A percentile compares a stretch with the other conserved stretches of the same genome.
These are phyloP conservation scores for Alternaria postmessia DNA, from an alignment of 2,329 filamentous ascomycete species.

Conservation along the genomic window DNA sequence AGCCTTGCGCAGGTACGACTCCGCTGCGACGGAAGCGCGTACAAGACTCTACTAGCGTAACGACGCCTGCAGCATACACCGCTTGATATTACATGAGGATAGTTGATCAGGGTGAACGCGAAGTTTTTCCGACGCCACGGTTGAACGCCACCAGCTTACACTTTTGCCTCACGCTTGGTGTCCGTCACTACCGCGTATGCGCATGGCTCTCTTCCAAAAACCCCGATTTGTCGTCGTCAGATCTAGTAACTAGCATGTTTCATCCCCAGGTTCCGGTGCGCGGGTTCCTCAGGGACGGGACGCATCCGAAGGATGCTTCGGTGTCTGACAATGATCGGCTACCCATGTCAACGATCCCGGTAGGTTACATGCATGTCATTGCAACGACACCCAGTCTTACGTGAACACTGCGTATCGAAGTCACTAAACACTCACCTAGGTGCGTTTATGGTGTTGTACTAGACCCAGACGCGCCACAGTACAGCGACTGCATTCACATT, in stretches of 20 bases:
- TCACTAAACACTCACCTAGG: not conserved
- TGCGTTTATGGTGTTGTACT: not conserved
- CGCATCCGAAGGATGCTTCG: constrained; percentile 14
- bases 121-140: not conserved
- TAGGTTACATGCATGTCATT: constrained; percentile 15
- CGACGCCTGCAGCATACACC: not conserved
- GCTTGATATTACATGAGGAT: not conserved
- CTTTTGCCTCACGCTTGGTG: constrained; percentile 1
- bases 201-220: not conserved
- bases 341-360: constrained; percentile 24
- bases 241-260: not conserved
- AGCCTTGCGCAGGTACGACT: constrained; percentile 9
- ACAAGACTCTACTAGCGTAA: constrained; percentile 3
- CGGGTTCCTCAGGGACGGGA: constrained; percentile 15
- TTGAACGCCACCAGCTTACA: constrained; percentile 6
- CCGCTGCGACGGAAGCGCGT: not conserved
- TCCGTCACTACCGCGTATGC: not conserved
- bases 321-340: constrained; percentile 16
- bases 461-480: not conserved
- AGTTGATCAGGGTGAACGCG: constrained; percentile 2
- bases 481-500: not conserved
- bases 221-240: constrained; percentile 2
- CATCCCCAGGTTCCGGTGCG: constrained; percentile 15
- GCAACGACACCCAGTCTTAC: constrained; percentile 5
- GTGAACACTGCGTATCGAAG: not conserved